phyloP scores from a whole-genome alignment of 768 basidiomycete genomes.

The Leucosporidium yakuticum region DNA sequence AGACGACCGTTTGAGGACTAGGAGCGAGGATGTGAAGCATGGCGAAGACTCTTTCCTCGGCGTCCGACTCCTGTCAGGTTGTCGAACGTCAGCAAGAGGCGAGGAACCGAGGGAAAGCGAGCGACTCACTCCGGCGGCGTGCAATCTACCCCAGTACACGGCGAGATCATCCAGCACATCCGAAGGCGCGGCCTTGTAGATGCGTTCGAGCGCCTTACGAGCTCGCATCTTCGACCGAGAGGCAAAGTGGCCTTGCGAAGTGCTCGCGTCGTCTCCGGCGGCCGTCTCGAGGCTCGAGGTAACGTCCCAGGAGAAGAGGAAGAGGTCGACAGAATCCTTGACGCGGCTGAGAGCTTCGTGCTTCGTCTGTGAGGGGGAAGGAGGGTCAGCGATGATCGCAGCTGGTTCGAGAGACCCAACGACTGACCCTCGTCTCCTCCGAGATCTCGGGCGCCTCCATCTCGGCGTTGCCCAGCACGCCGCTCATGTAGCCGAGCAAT shows the following conservation, averaged over 20 bases:
- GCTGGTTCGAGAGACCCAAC: too few relatives aligned
- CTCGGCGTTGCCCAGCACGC: constrained; percentile 76
- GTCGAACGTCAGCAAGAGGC: neutral
- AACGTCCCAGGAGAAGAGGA: constrained; percentile 31
- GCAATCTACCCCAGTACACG: constrained; percentile 59
- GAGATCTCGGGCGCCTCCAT: constrained; percentile 15
- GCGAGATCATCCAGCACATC: constrained; percentile 80
- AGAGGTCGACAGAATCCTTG: constrained; percentile 15
- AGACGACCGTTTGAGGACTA: constrained; percentile 77
- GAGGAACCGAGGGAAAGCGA: neutral
- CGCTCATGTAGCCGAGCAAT: constrained; percentile 81
- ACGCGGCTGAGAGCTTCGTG: constrained; percentile 21
- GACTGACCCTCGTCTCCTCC: constrained; percentile 24
- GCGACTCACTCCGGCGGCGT: neutral
- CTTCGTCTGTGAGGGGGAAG: constrained; percentile 11
- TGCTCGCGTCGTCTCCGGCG: constrained; percentile 13
- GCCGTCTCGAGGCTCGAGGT: constrained; percentile 18
- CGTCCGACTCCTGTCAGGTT: constrained; percentile 17
- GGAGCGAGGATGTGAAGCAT: constrained; percentile 74
- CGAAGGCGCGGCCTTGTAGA: constrained; percentile 70
- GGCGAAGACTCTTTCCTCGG: constrained; percentile 60
- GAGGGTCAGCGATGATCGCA: too few relatives aligned
- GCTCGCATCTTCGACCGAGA: constrained; percentile 50
- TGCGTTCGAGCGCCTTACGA: constrained; percentile 71
- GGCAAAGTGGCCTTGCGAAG: constrained; percentile 28